Base-by-base conservation (phyloP, 768 basidiomycete genomes). In the Trametopsis cervina region DNA sequence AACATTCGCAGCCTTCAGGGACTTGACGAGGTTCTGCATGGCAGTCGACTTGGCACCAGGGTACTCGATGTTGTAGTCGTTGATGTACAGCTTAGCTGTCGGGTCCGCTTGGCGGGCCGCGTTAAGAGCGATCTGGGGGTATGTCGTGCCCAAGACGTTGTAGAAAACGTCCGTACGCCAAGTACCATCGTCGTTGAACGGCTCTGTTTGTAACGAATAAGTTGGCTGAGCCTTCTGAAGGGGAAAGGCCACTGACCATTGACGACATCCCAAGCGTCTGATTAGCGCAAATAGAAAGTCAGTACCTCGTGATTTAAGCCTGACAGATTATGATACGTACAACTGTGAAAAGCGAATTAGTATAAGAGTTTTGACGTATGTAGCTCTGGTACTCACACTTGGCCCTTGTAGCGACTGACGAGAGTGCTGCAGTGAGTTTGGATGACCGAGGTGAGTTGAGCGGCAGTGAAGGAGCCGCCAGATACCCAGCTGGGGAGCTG, bases 171-270 rank as follows among this genome's bases (percentile, higher is more conserved):
- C 64, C 5, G 63, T 51, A 33, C 78, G 73, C 63, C 69, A 77
- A 6, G 75, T 77, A 12, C 81, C 78, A 50, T 81, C 69, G 36
- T 80, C 79, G 48, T 80, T 76, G 63, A 81, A 76, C 3, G 75
- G 71, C 57, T 81, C 57, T 58, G 37, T n/a, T 18, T n/a, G 27
- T 27, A 23, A 40, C 18, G 29, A 26, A 39, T 13, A 12, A 9
- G 26, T 23, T n/a, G 29, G 9, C 4, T 3, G 18, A 13, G 3
- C 21, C 21, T 11, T n/a, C n/a, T n/a, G n/a, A n/a, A n/a, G n/a
- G 15, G 1, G 27, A 9, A 21, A 10, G 4, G 2, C 33, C 1
- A 35, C 41, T 17, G 18, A 51, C 66, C 76, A 42, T 78, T 80
- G 39, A 78, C 64, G 17, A 77, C 76, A 57, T 79, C 76, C 75